Evolutionary conservation across 176 grass and related monocot species (phyloP), one percentile per base, ranked within the genome.

Genomic region (Aegilops longissima): DNA sequence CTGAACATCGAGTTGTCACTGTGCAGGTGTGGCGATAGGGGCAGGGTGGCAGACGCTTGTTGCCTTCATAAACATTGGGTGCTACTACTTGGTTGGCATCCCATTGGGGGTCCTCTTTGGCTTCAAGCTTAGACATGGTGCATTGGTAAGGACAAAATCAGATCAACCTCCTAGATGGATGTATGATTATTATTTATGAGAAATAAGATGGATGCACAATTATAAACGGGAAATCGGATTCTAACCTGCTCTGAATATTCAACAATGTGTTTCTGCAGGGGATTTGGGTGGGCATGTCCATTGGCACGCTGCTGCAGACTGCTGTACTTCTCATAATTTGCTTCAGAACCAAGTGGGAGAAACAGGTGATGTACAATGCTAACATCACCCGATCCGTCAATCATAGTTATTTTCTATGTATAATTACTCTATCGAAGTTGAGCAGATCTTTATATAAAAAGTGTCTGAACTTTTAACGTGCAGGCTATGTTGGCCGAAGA

Each of bases 241-340:
- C 35, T 61, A 16, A 31, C 25, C 14, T 11, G 73, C 3, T 67
- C 29, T 62, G 33, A 23, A 61, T 29, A 49, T 81, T n/a, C 13
- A 29, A 1, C 36, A 17, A 21, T 21, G 34, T 58, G 25, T 83
- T 86, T 80, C 58, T 94, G 82, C 79, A 99, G 97, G 97, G 97
- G 35, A 99, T 99, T 77, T 99, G 97, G 97, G 18, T 83, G 44
- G 97, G 97, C 67, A 99, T 97, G 97, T 76, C 93, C 34, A 27
- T 99, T 51, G 97, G 94, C 18, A 99, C 94, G 39, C 61, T 90
- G 76, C 82, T 91, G 62, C 97, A 99, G 82, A 99, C 97, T 6
- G 47, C 62, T n/a, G 44, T 94, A 31, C 94, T 99, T 0, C 2
- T 91, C 70, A 58, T 87, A 73, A 95, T 99, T 31, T 93, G 90